These are phyloP conservation scores for Teunomyces pallodes DNA, from an alignment of 805 yeast species.

Conservation along the genomic window DNA sequence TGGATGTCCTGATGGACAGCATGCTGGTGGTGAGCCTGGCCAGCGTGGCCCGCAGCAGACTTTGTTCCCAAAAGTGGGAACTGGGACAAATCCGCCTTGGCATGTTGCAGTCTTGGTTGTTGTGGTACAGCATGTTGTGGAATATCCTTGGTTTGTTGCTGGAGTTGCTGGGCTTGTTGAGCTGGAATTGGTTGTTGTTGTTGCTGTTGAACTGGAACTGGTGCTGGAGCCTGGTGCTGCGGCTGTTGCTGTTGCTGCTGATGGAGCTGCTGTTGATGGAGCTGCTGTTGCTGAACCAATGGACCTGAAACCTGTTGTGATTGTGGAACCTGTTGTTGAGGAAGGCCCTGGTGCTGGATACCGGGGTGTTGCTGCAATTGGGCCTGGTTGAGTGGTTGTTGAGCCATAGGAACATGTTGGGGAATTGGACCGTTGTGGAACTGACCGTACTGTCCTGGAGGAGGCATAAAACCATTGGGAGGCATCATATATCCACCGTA, in stretches of 20 bases:
- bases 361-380: constrained; percentile 16
- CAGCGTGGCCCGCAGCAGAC: constrained; percentile 20
- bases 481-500: constrained; percentile 43
- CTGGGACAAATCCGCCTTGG: constrained; percentile 38
- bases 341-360: constrained; percentile 15
- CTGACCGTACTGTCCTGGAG: constrained; percentile 35
- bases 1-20: constrained; percentile 15
- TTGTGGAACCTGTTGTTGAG: constrained; percentile 16
- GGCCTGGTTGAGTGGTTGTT: constrained; percentile 6
- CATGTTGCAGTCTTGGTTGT: constrained; percentile 2
- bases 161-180: constrained; percentile 9
- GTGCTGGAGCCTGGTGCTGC: constrained; percentile 6
- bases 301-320: constrained; percentile 13
- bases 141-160: constrained; percentile 11
- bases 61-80: constrained; percentile 56
- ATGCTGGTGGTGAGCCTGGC: constrained; percentile 15
- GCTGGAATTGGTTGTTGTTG: constrained; percentile 8
- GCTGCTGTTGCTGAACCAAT: constrained; percentile 11
- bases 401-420: constrained; percentile 16
- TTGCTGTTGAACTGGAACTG: constrained; percentile 10
- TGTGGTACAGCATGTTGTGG: constrained; percentile 4
- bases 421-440: constrained; percentile 26
- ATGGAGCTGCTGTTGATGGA: constrained; percentile 10
- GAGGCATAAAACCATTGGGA: constrained; percentile 36
- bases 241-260: constrained; percentile 13